Evolutionary conservation across 805 yeast species (phyloP), one percentile per base, ranked within the genome.

Genomic region (Cyberlindnera bimundalis): DNA sequence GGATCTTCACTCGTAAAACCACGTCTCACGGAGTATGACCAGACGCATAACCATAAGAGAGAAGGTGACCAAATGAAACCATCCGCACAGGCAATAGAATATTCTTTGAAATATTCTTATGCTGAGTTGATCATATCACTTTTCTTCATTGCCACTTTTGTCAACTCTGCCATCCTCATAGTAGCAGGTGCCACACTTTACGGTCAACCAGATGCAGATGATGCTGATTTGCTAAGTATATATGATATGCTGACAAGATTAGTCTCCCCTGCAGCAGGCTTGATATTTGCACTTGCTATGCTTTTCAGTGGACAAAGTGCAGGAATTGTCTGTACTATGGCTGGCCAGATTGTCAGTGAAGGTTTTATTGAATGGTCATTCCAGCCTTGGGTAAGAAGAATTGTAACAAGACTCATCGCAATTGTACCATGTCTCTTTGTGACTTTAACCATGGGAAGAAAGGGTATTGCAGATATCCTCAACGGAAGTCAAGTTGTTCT

Each of bases 251-350:
- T 89, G 20, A 70, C 78, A 5, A 66, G 70, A 23, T 85, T 84
- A 54, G 70, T 89, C 29, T 84, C 95, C 1, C 83, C 85, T 13
- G 78, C 89, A 6, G 97, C 96, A 1, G 97, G 96, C 6, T 67
- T 85, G 9, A 81, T 89, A 0, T 89, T 90, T 68, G 96, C 96
- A 0, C 63, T 88, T 36, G 96, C 96, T 1, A 74, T 89, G 63
- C 67, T 89, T 33, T 89, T 85, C 58, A 81, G 91, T 12, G 97
- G 97, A n/a, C 91, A 89, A 57, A 82, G 93, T 54, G 96, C 96
- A 2, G 96, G 96, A 30, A 85, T 91, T 29, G 95, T 89, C 15
- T 89, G 96, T 58, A 90, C 96, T 0, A 72, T 90, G 54, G 90
- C 96, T 2, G 96, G 96, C 27, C 96, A 89, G 60, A 86, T 87